Evolutionary conservation across 495 filamentous ascomycete genomes (phyloP).

Genomic region (Neurospora sp.): DNA sequence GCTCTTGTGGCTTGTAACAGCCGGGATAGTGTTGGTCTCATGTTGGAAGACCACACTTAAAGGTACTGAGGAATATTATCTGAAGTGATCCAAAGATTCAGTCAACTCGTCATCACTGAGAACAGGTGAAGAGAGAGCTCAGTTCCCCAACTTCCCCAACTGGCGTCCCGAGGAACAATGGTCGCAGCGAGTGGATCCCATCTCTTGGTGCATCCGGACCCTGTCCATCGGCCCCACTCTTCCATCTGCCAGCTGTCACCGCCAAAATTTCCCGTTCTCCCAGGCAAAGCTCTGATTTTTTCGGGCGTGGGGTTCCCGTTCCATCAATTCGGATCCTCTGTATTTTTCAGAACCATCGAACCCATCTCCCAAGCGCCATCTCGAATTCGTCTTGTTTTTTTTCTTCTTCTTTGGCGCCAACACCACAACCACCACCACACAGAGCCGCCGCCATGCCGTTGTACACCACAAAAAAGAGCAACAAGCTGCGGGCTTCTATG

Average conservation of each 20-base stretch:
- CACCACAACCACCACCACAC: not conserved
- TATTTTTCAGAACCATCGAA: slow-evolving; percentile 1
- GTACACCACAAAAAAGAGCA: slow-evolving; percentile 18
- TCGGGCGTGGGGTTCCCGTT: slow-evolving; percentile 13
- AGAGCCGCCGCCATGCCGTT: slow-evolving; percentile 20
- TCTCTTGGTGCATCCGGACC: not conserved
- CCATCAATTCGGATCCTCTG: slow-evolving; percentile 1
- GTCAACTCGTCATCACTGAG: too few species aligned
- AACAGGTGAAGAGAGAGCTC: not conserved
- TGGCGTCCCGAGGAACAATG: not conserved
- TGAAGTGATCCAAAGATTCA: too few species aligned
- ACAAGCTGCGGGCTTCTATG: slow-evolving; percentile 30
- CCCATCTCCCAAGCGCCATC: not conserved
- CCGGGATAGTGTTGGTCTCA: slow-evolving; percentile 16
- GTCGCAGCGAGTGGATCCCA: not conserved
- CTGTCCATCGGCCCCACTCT: not conserved
- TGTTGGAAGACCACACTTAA: too few species aligned
- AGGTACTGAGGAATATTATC: too few species aligned
- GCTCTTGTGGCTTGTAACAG: slow-evolving; percentile 54
- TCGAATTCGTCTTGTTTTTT: not conserved
- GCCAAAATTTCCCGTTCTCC: slow-evolving; percentile 34
- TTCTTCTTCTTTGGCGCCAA: not conserved
- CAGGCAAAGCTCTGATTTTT: slow-evolving; percentile 14
- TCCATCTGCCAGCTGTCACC: slow-evolving; percentile 33
- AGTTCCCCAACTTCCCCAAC: not conserved